Evolutionary conservation across 176 grass and related monocot genomes (phyloP).

Genomic region (Typha latifolia): DNA sequence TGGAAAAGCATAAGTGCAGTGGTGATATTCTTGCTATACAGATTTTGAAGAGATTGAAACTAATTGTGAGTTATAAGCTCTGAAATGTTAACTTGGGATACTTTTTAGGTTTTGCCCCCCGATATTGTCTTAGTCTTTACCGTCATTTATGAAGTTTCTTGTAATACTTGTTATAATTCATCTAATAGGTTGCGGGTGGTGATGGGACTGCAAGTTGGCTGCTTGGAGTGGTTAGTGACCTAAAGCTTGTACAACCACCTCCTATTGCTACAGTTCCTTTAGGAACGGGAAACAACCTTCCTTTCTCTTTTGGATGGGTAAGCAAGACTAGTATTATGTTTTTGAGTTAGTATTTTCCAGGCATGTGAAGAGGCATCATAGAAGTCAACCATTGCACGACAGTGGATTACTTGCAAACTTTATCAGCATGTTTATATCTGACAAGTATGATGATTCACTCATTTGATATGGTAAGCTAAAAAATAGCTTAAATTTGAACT

Average conservation of each 20-base stretch:
- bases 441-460: background rate
- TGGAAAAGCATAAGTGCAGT: constrained; percentile 60
- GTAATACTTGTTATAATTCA: constrained; percentile 11
- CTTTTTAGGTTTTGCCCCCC: no score
- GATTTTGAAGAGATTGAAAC: constrained; percentile 58
- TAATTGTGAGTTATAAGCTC: constrained; percentile 59
- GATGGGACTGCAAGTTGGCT: constrained; percentile 97
- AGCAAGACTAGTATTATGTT: background rate
- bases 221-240: constrained; percentile 82
- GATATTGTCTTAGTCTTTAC: no score
- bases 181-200: constrained; percentile 79
- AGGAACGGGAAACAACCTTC: constrained; percentile 95
- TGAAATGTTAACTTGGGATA: no score
- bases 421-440: no score
- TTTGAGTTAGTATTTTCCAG: no score
- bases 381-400: no score
- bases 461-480: background rate
- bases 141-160: background rate
- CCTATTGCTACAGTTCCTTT: constrained; percentile 83
- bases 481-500: background rate
- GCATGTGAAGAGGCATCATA: no score
- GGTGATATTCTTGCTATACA: constrained; percentile 45
- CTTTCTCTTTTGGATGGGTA: constrained; percentile 96
- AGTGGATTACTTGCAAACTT: no score
- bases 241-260: constrained; percentile 67